Base-by-base conservation (phyloP, 768 basidiomycete species). In the Podaxis rugospora region DNA sequence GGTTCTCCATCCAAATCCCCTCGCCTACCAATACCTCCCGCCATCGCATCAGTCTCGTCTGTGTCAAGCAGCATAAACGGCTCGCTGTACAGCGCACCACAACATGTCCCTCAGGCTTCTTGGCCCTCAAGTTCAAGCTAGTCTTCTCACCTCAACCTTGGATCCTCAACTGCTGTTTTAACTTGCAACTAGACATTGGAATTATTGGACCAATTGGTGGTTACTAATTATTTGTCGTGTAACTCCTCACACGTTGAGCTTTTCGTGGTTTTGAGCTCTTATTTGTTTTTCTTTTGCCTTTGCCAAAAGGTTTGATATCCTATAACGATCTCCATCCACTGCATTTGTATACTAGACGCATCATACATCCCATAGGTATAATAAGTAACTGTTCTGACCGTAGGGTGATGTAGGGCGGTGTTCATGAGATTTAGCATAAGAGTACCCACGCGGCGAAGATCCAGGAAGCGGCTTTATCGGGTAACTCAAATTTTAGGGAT, bases 1-100 rank as follows among this genome's bases (percentile, higher is more conserved):
- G 70, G 69, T 36, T 77, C 78, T 14, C 78, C 78, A 16, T 63
- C 68, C 25, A 79, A 79, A 64, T 67, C 72, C 32, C 70, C 74
- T 32, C 72, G 68, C 42, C 71, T 71, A n/a, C 70, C 71, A 14
- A 55, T 68, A 32, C 66, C 70, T 36, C 69, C 73, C 28, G 63
- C 70, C 37, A 66, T 70, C 18, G 59, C 59, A 35, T 61, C 59
- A 10, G 59, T 61, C 18, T 68, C 71, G 21, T 72, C 72, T 36
- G 70, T 71, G 21, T 68, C 76, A 42, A 72, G 72, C 58, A 75
- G 73, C 64, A 70, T 71, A 55, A 78, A 74, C 63, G 75, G 75
- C n/a, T 76, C 76, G 23, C 63, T 76, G 37, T 74, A 74, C 58
- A 76, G 67, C 57, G 61, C 74, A 49, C 69, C 72, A 54, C 69